These are phyloP conservation scores for Leccinum uliginosum DNA, from an alignment of 768 basidiomycete genomes.

Conservation along the genomic window DNA sequence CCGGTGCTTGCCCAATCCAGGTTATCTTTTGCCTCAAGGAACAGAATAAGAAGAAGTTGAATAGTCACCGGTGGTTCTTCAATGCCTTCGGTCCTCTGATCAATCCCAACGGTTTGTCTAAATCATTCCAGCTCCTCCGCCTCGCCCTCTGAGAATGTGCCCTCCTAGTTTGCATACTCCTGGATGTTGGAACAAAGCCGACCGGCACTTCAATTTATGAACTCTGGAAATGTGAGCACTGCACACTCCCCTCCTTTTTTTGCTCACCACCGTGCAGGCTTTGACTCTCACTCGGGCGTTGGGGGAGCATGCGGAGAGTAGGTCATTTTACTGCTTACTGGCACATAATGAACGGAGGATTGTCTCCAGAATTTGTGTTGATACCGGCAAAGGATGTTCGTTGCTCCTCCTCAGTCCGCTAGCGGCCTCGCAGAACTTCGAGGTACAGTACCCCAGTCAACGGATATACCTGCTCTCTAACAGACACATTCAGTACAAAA, in stretches of 20 bases:
- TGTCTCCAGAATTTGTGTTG: constrained; percentile 66
- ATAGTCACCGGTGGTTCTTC: constrained; percentile 97
- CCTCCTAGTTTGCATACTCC: constrained; percentile 71
- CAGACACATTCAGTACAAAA: constrained; percentile 63
- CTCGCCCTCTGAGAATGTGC: background rate
- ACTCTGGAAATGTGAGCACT: constrained; percentile 78
- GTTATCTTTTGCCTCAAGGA: constrained; percentile 90
- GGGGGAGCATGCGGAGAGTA: constrained; percentile 96
- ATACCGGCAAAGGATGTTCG: constrained; percentile 68
- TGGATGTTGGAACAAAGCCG: constrained; percentile 96
- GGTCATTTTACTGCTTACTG: constrained; percentile 13
- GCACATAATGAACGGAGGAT: background rate
- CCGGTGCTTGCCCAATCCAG: constrained; percentile 76
- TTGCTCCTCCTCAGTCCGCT: constrained; percentile 70
- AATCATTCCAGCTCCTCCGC: background rate
- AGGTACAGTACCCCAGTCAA: constrained; percentile 37
- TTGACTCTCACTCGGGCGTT: constrained; percentile 79
- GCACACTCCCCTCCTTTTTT: background rate
- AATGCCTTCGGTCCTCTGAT: constrained; percentile 90
- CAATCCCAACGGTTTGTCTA: constrained; percentile 66
- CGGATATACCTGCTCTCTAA: background rate
- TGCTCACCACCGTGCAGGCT: constrained; percentile 35
- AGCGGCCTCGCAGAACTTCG: constrained; percentile 94
- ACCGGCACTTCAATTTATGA: constrained; percentile 94
- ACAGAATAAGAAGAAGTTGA: constrained; percentile 96